Evolutionary conservation across 352 stramenopile species (phyloP), one percentile per base, ranked within the genome.

Genomic region (Globisporangium recalcitrans): DNA sequence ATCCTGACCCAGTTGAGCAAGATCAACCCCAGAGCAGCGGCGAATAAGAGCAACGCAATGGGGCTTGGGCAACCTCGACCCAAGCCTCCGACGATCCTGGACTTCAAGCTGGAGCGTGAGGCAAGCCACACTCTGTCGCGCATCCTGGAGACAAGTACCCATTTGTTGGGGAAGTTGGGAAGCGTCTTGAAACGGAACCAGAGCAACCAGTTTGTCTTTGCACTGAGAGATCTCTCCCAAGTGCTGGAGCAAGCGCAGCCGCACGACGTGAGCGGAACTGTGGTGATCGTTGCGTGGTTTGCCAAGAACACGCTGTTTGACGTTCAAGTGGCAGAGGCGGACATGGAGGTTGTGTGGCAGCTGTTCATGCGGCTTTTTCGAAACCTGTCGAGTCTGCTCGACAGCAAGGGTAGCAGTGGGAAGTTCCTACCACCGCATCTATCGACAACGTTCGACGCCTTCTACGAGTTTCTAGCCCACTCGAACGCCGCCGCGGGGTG

Each of bases 171-270:
- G 13, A 73, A 65, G 22, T 60, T 88, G 27, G 67, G 70, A 2
- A 49, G 58, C 0, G 49, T 71, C 22, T 19, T 90, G 44, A 90
- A 88, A 57, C 42, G 51, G 3, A 90, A 90, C 48, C 73, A 62
- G 27, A 75, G 64, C 44, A 88, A 87, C 49, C 77, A 85, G 62
- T 90, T 70, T 31, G 75, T 75, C 19, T 70, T 85, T 63, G 57
- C 68, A 24, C 63, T 88, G 46, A 77, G 82, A 29, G 72, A 87
- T 54, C 58, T 90, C 4, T 51, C 81, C 24, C 24, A 60, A 1
- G 55, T 87, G 11, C 11, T 79, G 9, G 26, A 59, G 44, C 54
- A 52, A 58, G 22, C 46, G 1, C 46, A 54, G 24, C 32, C 48
- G 1, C 60, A 65, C 13, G 56, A 71, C 13, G 27, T 56, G 6